Conservation (phyloP, 192 early-diverging fungal genomes). For the Kappamyces sp. region DNA sequence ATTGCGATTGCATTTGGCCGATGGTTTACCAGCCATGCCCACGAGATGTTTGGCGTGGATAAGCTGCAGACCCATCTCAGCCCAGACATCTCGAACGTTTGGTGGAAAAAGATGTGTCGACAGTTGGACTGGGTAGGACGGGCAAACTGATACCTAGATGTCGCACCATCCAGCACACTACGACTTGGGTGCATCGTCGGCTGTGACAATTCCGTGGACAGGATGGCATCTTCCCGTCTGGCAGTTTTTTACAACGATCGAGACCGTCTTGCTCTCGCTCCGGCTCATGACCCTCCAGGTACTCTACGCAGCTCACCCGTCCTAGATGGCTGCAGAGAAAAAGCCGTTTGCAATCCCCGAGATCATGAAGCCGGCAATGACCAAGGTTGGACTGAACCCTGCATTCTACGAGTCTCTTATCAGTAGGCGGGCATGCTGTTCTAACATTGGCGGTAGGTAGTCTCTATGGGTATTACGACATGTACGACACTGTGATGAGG, state of each 20-base stretch:
- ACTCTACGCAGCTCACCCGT: neutral
- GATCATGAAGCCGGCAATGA: constrained; percentile 11
- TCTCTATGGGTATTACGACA: constrained; percentile 10
- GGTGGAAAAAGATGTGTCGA: constrained; percentile 13
- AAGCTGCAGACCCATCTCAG: neutral
- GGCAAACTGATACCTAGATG: neutral
- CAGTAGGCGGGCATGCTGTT: neutral
- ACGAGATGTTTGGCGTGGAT: neutral
- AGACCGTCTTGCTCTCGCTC: constrained; percentile 1
- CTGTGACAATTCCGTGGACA: constrained; percentile 9
- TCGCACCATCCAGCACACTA: constrained; percentile 4
- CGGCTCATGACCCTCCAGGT: neutral
- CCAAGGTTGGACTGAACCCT: constrained; percentile 11
- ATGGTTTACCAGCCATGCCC: constrained; percentile 3
- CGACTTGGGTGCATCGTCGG: constrained; percentile 10
- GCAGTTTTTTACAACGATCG: constrained; percentile 8
- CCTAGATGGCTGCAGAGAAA: neutral
- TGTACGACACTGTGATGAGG: constrained; percentile 10
- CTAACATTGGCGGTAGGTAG: neutral
- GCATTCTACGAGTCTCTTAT: constrained; percentile 4
- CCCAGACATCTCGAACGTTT: neutral
- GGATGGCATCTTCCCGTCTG: constrained; percentile 9
- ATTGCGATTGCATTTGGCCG: neutral
- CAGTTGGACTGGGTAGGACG: constrained; percentile 10
- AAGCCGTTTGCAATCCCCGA: constrained; percentile 7